Evolutionary conservation across 441 rosid species (phyloP).

Genomic region (Erysimum pusillum): DNA sequence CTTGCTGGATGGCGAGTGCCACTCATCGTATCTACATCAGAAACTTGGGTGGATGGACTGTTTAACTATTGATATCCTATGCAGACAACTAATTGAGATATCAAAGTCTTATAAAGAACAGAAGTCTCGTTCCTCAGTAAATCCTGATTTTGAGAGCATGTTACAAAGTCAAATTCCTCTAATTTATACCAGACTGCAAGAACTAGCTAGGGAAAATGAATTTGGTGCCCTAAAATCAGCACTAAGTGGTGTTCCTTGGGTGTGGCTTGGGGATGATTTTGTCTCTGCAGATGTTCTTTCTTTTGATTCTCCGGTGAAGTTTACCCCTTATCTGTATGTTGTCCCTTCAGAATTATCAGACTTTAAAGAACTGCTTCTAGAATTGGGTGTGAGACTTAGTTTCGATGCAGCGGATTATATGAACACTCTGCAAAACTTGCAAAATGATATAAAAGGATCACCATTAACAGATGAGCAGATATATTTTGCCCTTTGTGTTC

Average conservation of each 20-base stretch:
- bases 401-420: constrained; percentile 87
- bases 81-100: constrained; percentile 78
- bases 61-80: constrained; percentile 63
- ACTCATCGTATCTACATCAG: constrained; percentile 64
- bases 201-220: constrained; percentile 70
- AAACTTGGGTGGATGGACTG: constrained; percentile 91
- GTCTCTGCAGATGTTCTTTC: constrained; percentile 86
- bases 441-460: constrained; percentile 71
- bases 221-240: constrained; percentile 69
- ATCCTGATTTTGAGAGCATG: constrained; percentile 66
- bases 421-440: constrained; percentile 76
- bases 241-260: constrained; percentile 85
- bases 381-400: constrained; percentile 86
- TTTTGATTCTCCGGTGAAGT: constrained; percentile 98
- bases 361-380: constrained; percentile 83
- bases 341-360: constrained; percentile 96
- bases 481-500: constrained; percentile 81
- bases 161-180: constrained; percentile 73
- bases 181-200: constrained; percentile 81
- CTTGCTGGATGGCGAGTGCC: constrained; percentile 79
- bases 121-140: constrained; percentile 61
- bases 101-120: constrained; percentile 73
- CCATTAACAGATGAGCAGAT: constrained; percentile 79
- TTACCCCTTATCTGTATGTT: constrained; percentile 93
- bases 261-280: constrained; percentile 98